phyloP scores from a whole-genome alignment of 306 rosid species.

The Leucaena leucocephala region DNA sequence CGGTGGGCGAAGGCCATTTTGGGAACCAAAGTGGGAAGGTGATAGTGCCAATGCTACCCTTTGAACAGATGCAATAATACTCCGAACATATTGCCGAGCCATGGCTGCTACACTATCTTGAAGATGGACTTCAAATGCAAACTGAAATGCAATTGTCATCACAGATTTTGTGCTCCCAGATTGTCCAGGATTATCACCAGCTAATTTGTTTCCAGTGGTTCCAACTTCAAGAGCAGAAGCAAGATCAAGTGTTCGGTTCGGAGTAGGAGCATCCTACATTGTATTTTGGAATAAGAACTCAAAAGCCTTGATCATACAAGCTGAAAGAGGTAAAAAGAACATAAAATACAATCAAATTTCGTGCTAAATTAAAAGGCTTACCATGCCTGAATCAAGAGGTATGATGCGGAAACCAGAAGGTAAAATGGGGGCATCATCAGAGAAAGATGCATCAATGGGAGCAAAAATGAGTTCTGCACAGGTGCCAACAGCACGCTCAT shows the following conservation, averaged over 20 bases:
- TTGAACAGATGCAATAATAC: constrained; percentile 93
- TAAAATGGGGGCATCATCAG: constrained; percentile 94
- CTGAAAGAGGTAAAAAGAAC: too few relatives aligned
- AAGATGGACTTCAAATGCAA: constrained; percentile 88
- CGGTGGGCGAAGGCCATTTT: constrained; percentile 61
- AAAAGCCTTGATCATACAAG: constrained; percentile 19
- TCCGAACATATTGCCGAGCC: constrained; percentile 93
- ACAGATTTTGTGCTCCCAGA: constrained; percentile 84
- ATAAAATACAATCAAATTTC: neutral
- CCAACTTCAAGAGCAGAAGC: constrained; percentile 96
- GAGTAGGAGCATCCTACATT: constrained; percentile 77
- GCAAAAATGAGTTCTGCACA: constrained; percentile 93
- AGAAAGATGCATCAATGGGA: constrained; percentile 97
- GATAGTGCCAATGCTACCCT: constrained; percentile 95
- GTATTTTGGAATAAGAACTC: constrained; percentile 9
- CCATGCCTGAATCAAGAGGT: constrained; percentile 82
- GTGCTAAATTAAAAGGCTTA: constrained; percentile 28
- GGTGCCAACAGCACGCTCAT: constrained; percentile 83
- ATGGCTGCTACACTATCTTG: constrained; percentile 84
- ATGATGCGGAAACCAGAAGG: constrained; percentile 96
- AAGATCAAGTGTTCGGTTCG: constrained; percentile 96
- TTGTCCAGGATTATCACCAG: constrained; percentile 61
- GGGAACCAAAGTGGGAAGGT: constrained; percentile 72
- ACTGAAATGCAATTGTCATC: constrained; percentile 98
- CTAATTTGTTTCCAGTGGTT: constrained; percentile 65